Percentiles rank a stretch among this genome's conserved stretches.
These are phyloP conservation scores for Tetracladium maxilliforme DNA, from an alignment of 2,329 filamentous ascomycete species.

Conservation along the genomic window DNA sequence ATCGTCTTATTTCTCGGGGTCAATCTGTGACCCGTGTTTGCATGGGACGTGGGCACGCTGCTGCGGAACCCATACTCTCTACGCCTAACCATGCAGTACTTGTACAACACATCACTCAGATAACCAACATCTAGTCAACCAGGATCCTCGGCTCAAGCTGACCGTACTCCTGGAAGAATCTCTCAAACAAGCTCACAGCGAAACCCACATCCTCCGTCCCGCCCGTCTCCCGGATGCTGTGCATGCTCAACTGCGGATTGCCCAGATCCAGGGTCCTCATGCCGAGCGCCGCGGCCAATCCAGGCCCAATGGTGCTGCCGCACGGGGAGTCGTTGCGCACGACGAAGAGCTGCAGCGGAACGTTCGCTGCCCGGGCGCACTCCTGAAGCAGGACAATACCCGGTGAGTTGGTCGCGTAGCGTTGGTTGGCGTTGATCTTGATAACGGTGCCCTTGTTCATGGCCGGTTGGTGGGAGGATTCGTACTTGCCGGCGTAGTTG, in stretches of 20 bases:
- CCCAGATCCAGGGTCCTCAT: conserved; percentile 82
- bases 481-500: conserved; percentile 88
- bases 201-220: conserved; percentile 79
- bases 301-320: conserved; percentile 95
- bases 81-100: too few species aligned
- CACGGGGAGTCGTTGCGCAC: conserved; percentile 91
- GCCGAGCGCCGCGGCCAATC: conserved; percentile 76
- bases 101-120: too few species aligned
- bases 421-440: conserved; percentile 95
- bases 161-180: conserved; percentile 79
- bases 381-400: conserved; percentile 90
- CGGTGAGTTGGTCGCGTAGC: conserved; percentile 92
- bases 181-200: conserved; percentile 71
- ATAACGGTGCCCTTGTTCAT: conserved; percentile 96
- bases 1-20: too few species aligned
- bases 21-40: too few species aligned
- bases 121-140: conserved; percentile 65
- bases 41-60: too few species aligned
- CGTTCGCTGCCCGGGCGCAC: conserved; percentile 54
- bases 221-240: conserved; percentile 87
- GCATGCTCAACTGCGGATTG: conserved; percentile 92
- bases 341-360: conserved; percentile 90
- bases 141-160: conserved; percentile 69
- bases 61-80: too few species aligned
- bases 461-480: conserved; percentile 75